phyloP scores from a whole-genome alignment of 805 yeast genomes.

The Saccharomyces eubayanus region DNA sequence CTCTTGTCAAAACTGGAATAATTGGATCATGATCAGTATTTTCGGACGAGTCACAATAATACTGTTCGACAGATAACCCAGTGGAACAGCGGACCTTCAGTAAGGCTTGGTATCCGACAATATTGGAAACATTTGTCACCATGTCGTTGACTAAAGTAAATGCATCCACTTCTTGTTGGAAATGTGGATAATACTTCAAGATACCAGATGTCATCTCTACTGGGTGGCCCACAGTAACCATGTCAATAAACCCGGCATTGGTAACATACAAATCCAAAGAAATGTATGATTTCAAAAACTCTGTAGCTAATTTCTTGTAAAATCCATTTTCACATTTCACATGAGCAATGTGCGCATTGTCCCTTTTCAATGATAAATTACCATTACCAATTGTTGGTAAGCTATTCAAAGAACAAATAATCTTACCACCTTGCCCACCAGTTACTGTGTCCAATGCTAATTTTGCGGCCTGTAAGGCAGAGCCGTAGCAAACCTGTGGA shows the following conservation, averaged over 20 bases:
- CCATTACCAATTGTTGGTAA: constrained; percentile 84
- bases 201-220: constrained; percentile 64
- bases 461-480: constrained; percentile 64
- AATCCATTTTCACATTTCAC: constrained; percentile 53
- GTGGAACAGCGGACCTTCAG: constrained; percentile 79
- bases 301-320: constrained; percentile 52
- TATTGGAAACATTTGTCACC: constrained; percentile 40
- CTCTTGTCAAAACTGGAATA: constrained; percentile 56
- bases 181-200: constrained; percentile 56
- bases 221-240: constrained; percentile 63
- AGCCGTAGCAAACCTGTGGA: constrained; percentile 65
- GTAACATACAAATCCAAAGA: constrained; percentile 74
- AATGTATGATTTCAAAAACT: constrained; percentile 47
- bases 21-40: constrained; percentile 48
- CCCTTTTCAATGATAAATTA: constrained; percentile 37
- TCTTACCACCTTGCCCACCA: constrained; percentile 71
- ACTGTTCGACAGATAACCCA: constrained; percentile 73
- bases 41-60: constrained; percentile 53
- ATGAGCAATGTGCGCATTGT: constrained; percentile 41
- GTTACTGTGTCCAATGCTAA: constrained; percentile 45
- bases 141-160: constrained; percentile 53
- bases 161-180: constrained; percentile 63
- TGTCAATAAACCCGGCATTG: constrained; percentile 55
- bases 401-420: constrained; percentile 55
- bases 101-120: constrained; percentile 70